These are phyloP conservation scores for Mycena crocata DNA, from an alignment of 768 basidiomycete genomes.

Conservation along the genomic window DNA sequence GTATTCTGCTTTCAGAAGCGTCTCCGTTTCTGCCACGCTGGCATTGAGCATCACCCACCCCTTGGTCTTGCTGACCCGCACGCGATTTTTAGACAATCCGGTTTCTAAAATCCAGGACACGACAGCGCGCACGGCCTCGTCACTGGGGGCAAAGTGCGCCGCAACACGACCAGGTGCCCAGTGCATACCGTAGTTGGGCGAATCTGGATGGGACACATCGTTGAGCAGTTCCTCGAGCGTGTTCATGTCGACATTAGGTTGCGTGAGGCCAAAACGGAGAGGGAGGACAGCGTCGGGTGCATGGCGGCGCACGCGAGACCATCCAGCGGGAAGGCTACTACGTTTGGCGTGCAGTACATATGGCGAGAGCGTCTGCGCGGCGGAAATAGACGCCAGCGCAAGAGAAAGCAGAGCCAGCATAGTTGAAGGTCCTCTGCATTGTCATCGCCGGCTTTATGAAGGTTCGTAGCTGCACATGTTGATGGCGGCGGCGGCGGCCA, in stretches of 20 bases:
- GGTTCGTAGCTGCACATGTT: not conserved
- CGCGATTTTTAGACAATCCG: slow-evolving; percentile 53
- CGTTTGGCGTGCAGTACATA: slow-evolving; percentile 57
- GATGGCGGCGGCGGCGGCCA: not conserved
- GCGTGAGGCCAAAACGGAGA: slow-evolving; percentile 61
- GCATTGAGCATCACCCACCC: slow-evolving; percentile 54
- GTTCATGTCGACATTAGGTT: slow-evolving; percentile 54
- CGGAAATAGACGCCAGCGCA: slow-evolving; percentile 12
- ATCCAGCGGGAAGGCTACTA: slow-evolving; percentile 51
- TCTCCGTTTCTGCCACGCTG: slow-evolving; percentile 55
- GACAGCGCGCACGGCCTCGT: slow-evolving; percentile 55
- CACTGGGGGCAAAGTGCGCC: slow-evolving; percentile 57
- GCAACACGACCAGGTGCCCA: slow-evolving; percentile 58
- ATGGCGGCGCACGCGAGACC: slow-evolving; percentile 52
- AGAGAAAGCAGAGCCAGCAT: slow-evolving; percentile 27
- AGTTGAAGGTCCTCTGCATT: not conserved
- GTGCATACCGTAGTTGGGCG: slow-evolving; percentile 62
- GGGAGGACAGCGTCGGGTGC: slow-evolving; percentile 52
- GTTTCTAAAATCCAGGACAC: slow-evolving; percentile 54
- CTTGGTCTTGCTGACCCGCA: slow-evolving; percentile 52
- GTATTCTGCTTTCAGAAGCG: slow-evolving; percentile 57
- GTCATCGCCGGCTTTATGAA: slow-evolving; percentile 8
- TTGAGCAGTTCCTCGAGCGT: slow-evolving; percentile 57
- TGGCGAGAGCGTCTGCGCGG: slow-evolving; percentile 44
- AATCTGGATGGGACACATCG: slow-evolving; percentile 63